Conservation (phyloP, 805 yeast genomes). For the Saturnispora gosingensis region DNA sequence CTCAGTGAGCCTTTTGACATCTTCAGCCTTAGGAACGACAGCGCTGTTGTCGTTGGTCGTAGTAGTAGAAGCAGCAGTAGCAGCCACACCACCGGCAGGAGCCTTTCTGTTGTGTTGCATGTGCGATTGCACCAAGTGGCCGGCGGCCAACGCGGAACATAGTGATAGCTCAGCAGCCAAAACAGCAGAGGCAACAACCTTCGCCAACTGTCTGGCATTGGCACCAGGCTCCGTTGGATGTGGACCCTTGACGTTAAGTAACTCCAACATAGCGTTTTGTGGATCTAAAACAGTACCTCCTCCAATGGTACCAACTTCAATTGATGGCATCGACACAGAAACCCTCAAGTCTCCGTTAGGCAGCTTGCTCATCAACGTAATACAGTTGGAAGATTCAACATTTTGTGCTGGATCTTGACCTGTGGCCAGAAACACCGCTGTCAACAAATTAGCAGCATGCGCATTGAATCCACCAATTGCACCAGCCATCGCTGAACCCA, state of each 20-base stretch:
- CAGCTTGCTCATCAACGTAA: slow-evolving; percentile 81
- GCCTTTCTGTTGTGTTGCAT: slow-evolving; percentile 81
- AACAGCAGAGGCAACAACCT: slow-evolving; percentile 87
- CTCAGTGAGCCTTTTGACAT: slow-evolving; percentile 46
- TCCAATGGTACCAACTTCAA: slow-evolving; percentile 98
- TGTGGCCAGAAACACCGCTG: slow-evolving; percentile 88
- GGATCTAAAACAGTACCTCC: slow-evolving; percentile 98
- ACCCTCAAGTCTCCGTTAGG: slow-evolving; percentile 71
- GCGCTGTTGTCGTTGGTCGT: slow-evolving; percentile 5
- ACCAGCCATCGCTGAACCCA: slow-evolving; percentile 99
- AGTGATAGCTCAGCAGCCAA: slow-evolving; percentile 93
- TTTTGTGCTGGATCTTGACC: slow-evolving; percentile 99
- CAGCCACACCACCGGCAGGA: slow-evolving; percentile 23
- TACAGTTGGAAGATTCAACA: slow-evolving; percentile 95
- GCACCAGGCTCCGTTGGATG: slow-evolving; percentile 90
- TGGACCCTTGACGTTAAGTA: slow-evolving; percentile 93
- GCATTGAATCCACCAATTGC: slow-evolving; percentile 97
- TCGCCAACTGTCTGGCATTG: slow-evolving; percentile 89
- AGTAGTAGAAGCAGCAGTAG: slow-evolving; percentile 19
- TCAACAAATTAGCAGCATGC: slow-evolving; percentile 93
- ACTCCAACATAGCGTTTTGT: slow-evolving; percentile 91
- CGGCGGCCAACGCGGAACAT: slow-evolving; percentile 95
- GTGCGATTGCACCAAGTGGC: slow-evolving; percentile 95
- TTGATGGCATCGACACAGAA: slow-evolving; percentile 98
- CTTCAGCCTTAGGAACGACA: slow-evolving; percentile 16